Base-by-base conservation (phyloP, 2,329 filamentous ascomycete genomes). In the Trichophyton mentagrophytes region DNA sequence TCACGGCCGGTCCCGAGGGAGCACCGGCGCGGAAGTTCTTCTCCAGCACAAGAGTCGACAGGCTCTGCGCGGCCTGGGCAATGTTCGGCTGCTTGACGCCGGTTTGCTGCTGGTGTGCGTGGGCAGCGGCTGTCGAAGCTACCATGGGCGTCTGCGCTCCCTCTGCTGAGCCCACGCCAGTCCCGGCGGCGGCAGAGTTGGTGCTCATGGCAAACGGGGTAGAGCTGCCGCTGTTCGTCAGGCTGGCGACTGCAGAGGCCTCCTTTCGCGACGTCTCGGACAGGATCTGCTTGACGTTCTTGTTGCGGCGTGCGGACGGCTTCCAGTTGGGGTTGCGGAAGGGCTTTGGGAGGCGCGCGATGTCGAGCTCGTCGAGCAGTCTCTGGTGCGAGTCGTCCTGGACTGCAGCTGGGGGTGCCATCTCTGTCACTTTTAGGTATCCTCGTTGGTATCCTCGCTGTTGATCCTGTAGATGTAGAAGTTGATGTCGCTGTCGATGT, bases 261-360 rank as follows among this genome's bases (percentile, higher is more conserved):
- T 97, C 92, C 70, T 88, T 89, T 67, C 90, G 87, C 22, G 88
- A 84, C 11, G 88, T 89, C 69, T 99, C 93, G 62, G 90, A 88
- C 63, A 99, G 81, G 64, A 99, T 93, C 68, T 95, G 89, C 76
- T 97, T 97, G 75, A 97, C 86, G 74, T 96, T 97, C 80, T 99
- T 99, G 83, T 99, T 99, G 74, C 93, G 89, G 58, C 93, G 90
- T 74, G 91, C 87, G 66, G 92, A 90, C 15, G 93, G 90, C 70
- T 89, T 90, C 93, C 93, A 99, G 72, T 84, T 78, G 2, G 87
- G 80, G 71, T 90, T 96, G 73, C 92, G 91, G 80, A 96, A 99
- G 69, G 85, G 87, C 77, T 95, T 95, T 68, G 85, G 85, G 70
- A 89, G 84, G 62, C 85, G 83, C 73, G 93, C 87, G 69, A 96